phyloP scores from a whole-genome alignment of 1,284 basidiomycete genomes.

The Trichosporon sp. region DNA sequence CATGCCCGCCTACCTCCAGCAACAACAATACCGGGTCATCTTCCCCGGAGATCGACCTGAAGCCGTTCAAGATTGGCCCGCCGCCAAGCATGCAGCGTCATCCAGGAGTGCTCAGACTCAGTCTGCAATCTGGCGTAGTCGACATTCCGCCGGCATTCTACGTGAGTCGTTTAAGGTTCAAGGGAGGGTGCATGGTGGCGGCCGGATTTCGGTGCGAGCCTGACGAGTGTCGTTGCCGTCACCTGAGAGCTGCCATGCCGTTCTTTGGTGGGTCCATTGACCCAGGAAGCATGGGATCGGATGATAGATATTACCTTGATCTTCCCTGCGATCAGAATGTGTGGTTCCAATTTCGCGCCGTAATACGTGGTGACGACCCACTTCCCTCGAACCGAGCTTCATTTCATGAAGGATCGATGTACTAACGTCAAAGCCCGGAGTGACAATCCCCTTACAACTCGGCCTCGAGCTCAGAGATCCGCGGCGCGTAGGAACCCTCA shows the following conservation, averaged over 20 bases:
- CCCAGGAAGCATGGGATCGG: neutral
- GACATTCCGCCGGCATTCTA: slow-evolving; percentile 36
- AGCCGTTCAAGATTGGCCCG: neutral
- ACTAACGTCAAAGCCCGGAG: neutral
- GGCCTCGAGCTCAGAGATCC: slow-evolving; percentile 34
- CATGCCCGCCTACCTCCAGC: slow-evolving; percentile 18
- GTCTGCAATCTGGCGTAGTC: neutral
- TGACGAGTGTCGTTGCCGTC: neutral
- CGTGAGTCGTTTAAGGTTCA: slow-evolving; percentile 19
- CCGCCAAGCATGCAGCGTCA: neutral
- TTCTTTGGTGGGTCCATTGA: neutral
- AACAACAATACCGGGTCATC: neutral
- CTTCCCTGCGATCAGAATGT: neutral
- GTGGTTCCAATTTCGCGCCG: slow-evolving; percentile 18
- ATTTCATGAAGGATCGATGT: neutral
- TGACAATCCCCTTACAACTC: neutral
- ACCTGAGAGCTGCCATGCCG: neutral
- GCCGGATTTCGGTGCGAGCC: neutral
- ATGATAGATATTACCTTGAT: neutral
- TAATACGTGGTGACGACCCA: slow-evolving; percentile 18
- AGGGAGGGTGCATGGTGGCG: neutral
- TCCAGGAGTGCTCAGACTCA: neutral
- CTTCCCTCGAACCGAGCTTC: neutral
- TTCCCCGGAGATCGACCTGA: neutral
- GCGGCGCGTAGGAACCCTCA: slow-evolving; percentile 20